Base-by-base conservation (phyloP, 2,329 filamentous ascomycete genomes). In the Claviceps sp. region DNA sequence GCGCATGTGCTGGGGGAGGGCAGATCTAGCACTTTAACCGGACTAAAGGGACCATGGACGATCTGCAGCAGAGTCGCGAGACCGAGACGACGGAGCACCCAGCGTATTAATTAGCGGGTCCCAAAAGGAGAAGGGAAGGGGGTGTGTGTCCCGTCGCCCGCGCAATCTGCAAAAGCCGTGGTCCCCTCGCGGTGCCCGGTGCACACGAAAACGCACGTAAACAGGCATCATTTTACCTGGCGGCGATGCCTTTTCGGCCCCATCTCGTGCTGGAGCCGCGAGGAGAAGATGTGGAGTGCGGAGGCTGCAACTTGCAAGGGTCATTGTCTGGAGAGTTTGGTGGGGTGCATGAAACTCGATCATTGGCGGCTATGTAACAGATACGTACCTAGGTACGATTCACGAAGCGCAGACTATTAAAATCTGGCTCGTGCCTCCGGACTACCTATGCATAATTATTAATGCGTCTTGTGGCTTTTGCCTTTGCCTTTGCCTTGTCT, bases 201-300 rank as follows among this genome's bases (percentile, higher is more conserved):
- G 41, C 22, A 30, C 26, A 30, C 20, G 8, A 11, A 22, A 22
- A 22, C 5, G 26, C 34, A 37, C 20, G 42, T 26, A 37, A 30
- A 26, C 44, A 30, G 26, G 30, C 48, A 49, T 49, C n/a, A 37
- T 47, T 22, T 34, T 18, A 22, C n/a, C 14, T 40, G 30, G 47
- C 48, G 51, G 50, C 53, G 37, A 50, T 51, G 34, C 37, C 53
- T 37, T 50, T 53, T 53, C 53, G 53, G 53, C 48, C 48, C 53
- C 53, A 55, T 55, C 50, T 48, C 38, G 51, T 50, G 47, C 38
- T 50, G 30, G 42, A 22, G 44, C 45, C 30, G 26, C 44, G 44
- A 37, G 51, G 52, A 50, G 48, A 42, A 34, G 51, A 45, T 47
- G 47, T 50, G 53, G 53, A 50, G 53, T 55, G 53, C 47, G 53